Evolutionary conservation across 169 alveolate species (phyloP).

Genomic region (Ichthyophthirius multifiliis): DNA sequence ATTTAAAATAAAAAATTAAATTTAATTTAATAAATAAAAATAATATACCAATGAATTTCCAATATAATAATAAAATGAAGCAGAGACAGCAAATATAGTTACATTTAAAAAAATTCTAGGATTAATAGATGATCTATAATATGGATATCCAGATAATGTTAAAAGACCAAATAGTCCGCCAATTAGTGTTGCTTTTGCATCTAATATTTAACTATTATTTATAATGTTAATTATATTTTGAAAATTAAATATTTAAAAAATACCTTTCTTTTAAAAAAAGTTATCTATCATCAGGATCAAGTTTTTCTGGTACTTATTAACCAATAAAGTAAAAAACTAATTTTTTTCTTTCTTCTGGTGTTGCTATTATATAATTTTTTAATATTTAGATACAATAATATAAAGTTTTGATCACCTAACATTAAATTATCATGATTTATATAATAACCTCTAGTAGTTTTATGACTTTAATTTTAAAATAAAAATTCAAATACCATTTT

Average conservation of each 20-base stretch:
- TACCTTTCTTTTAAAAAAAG: slow-evolving; percentile 17
- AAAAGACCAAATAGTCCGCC: background rate
- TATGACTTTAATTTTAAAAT: slow-evolving; percentile 15
- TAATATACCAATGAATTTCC: background rate
- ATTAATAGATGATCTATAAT: background rate
- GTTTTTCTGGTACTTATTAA: slow-evolving; percentile 36
- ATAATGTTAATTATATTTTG: no score
- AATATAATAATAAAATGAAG: background rate
- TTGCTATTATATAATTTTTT: slow-evolving; percentile 12
- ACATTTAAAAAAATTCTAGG: background rate
- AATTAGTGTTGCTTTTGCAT: background rate
- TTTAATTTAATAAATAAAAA: background rate
- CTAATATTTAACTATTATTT: no score
- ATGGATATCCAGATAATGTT: background rate
- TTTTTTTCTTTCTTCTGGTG: slow-evolving; percentile 34
- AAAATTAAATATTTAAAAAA: background rate
- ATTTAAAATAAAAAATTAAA: background rate
- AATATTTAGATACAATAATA: background rate
- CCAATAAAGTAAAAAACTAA: slow-evolving; percentile 41
- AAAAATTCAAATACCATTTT: slow-evolving; percentile 9
- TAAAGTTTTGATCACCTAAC: slow-evolving; percentile 11
- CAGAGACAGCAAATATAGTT: background rate
- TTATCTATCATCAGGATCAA: slow-evolving; percentile 22
- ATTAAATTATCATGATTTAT: slow-evolving; percentile 44
- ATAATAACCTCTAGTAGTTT: slow-evolving; percentile 31